These are phyloP conservation scores for Sordariomycetes sp. DNA, from an alignment of 2,329 filamentous ascomycete species.

Conservation along the genomic window DNA sequence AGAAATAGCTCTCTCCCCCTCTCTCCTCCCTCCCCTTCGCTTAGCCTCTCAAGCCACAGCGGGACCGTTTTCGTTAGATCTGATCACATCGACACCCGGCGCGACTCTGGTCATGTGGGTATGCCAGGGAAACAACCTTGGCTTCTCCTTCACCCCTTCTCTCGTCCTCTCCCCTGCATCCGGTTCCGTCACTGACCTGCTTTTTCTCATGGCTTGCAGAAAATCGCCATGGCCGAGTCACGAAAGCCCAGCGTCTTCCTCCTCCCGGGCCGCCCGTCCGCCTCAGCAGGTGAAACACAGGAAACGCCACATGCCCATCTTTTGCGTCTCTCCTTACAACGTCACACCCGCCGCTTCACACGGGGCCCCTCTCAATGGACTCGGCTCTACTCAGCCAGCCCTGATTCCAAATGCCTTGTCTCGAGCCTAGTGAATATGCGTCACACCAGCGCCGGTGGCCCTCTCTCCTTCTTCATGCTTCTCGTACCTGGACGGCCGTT, in stretches of 20 bases:
- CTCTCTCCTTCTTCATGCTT: not conserved
- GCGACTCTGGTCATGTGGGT: not conserved
- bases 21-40: not conserved
- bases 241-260: not conserved
- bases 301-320: not conserved
- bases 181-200: no score
- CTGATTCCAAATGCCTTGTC: not conserved
- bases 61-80: not conserved
- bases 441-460: not conserved
- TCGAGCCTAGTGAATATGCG: not conserved
- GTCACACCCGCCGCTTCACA: not conserved
- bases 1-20: not conserved
- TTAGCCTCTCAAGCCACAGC: not conserved
- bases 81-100: not conserved
- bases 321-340: not conserved
- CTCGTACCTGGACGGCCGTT: not conserved
- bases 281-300: not conserved
- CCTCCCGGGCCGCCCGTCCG: not conserved
- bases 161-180: not conserved
- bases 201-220: no score
- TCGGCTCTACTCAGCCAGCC: not conserved
- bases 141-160: not conserved
- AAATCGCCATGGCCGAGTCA: no score
- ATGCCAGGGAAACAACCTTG: not conserved
- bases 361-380: not conserved